A percentile compares a stretch with the other conserved stretches of the same genome.
phyloP scores from a whole-genome alignment of 768 basidiomycete genomes.

The Mrakia frigida region DNA sequence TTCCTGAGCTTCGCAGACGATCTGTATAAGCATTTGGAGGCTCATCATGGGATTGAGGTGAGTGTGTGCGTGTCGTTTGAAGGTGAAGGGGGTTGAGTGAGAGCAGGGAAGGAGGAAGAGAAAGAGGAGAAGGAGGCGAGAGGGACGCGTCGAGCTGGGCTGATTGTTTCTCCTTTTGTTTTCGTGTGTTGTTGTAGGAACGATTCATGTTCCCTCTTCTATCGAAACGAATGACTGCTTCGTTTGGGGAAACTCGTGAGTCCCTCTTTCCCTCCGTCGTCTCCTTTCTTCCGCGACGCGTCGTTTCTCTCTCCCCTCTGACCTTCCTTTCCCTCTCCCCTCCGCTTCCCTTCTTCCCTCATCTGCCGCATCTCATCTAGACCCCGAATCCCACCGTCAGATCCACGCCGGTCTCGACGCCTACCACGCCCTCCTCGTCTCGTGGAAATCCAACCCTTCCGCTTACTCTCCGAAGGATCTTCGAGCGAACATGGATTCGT shows the following conservation, averaged over 20 bases:
- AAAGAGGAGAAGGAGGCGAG: neutral
- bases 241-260: constrained; percentile 10
- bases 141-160: neutral
- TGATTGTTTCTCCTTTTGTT: neutral
- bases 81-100: neutral
- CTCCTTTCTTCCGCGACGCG: neutral
- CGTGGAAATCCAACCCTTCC: neutral
- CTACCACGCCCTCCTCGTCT: constrained; percentile 9
- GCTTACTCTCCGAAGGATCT: constrained; percentile 18
- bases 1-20: constrained; percentile 15
- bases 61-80: neutral
- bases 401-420: constrained; percentile 27
- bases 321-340: neutral
- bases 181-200: neutral
- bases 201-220: constrained; percentile 7
- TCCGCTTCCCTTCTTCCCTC: neutral
- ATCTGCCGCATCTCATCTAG: neutral
- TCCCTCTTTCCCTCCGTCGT: neutral
- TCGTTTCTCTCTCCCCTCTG: neutral
- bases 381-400: constrained; percentile 25
- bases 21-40: constrained; percentile 17
- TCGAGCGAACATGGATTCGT: constrained; percentile 17
- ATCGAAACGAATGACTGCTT: neutral
- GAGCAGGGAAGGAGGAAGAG: neutral
- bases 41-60: constrained; percentile 21